Base-by-base conservation (phyloP, 345 rosid species). In the Lumnitzera racemosa region DNA sequence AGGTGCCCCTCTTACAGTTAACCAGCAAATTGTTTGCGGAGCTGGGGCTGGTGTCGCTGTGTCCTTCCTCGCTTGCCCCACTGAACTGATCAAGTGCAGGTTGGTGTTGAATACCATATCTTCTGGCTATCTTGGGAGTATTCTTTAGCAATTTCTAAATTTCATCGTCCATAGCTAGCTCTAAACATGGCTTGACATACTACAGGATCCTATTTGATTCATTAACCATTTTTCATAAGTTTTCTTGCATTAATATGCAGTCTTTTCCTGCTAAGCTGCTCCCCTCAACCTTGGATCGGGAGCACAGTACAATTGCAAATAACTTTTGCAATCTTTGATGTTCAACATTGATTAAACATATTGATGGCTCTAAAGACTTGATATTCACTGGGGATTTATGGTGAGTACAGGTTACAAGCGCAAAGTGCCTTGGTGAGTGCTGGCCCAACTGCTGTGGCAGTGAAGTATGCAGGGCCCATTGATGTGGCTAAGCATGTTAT, bases 71-170 rank as follows among this genome's bases (percentile, higher is more conserved):
- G 96, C 98, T 79, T 95, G 99, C 76, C 99, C 99, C 27, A 95
- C 99, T 7, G 99, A 95, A 62, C 75, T 95, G 75, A 77, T 95
- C 80, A 95, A 95, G 69, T 95, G 99, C 89, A 95, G 99, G 99
- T 90, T 29, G 62, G 71, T 58, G 55, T 49, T 29, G 12, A 54
- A 5, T 49, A 47, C 58, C 48, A 46, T 52, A 49, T 29, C 24
- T 50, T n/a, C 43, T n/a, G 46, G 51, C 20, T 58, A 11, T 49
- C 24, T 47, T 50, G 12, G 17, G 48, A 46, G 63, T 24, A 15
- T 17, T 59, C 53, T 41, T 20, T 15, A 48, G 20, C 27, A 14
- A 23, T 4, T 47, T 36, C 15, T 5, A 54, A 61, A 31, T 50
- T 24, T 59, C 20, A 36, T 36, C 10, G 43, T 36, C 11, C 1